Evolutionary conservation across 2,329 filamentous ascomycete species (phyloP).

Genomic region (Helminthosporium solani): DNA sequence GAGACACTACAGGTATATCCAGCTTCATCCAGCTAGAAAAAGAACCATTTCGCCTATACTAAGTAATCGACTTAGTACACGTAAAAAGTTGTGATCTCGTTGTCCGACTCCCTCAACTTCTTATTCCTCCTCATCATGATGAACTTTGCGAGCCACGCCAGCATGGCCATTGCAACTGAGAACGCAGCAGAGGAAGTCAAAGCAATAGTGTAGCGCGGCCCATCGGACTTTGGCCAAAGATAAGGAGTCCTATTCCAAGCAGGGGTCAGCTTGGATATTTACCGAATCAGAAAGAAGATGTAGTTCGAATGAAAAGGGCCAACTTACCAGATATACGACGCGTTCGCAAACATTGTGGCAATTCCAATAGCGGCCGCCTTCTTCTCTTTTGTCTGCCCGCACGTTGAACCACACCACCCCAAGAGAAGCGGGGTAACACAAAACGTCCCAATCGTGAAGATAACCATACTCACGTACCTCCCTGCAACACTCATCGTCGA

Average conservation of each 20-base stretch:
- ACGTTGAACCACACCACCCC: constrained; percentile 48
- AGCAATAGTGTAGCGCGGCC: constrained; percentile 32
- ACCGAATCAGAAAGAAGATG: not conserved
- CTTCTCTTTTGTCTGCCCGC: constrained; percentile 50
- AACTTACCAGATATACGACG: constrained; percentile 43
- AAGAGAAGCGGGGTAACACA: constrained; percentile 45
- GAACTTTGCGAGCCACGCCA: constrained; percentile 36
- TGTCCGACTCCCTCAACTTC: constrained; percentile 27
- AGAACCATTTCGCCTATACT: too few relatives aligned
- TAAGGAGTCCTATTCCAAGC: constrained; percentile 32
- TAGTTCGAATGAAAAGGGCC: not conserved
- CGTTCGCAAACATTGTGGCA: constrained; percentile 48
- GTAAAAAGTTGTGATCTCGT: constrained; percentile 31
- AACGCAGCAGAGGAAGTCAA: constrained; percentile 35
- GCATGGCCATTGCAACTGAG: constrained; percentile 29
- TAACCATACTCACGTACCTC: constrained; percentile 32
- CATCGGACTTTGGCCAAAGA: constrained; percentile 36
- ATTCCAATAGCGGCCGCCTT: constrained; percentile 48
- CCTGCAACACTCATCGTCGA: constrained; percentile 40
- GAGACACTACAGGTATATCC: too few relatives aligned
- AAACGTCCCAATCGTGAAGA: constrained; percentile 40
- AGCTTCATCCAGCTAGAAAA: too few relatives aligned
- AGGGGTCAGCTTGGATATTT: constrained; percentile 4
- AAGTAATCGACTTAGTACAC: constrained; percentile 24
- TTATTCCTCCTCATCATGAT: constrained; percentile 35